These are phyloP conservation scores for Tetracladium maxilliforme DNA, from an alignment of 2,329 filamentous ascomycete genomes.

Conservation along the genomic window DNA sequence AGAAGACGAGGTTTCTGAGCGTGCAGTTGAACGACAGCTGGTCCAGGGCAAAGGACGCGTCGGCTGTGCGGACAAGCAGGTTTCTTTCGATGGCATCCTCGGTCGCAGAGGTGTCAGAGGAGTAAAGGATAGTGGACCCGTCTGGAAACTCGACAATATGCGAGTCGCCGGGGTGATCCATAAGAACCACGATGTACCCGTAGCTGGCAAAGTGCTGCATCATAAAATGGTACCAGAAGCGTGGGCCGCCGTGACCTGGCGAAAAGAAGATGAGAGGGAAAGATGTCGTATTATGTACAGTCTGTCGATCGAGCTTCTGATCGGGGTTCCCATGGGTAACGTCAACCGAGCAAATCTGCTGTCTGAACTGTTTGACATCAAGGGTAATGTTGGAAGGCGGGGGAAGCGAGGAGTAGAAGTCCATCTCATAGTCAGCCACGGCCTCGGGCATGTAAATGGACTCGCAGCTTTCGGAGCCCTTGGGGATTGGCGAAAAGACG, in stretches of 20 bases:
- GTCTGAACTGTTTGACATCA: constrained; percentile 1
- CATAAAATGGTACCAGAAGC: constrained; percentile 14
- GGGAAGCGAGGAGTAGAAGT: constrained; percentile 2
- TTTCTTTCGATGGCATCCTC: too few species aligned
- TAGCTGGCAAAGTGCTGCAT: constrained; percentile 15
- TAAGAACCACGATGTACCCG: constrained; percentile 17
- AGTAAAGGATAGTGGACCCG: too few species aligned
- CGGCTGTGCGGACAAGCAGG: constrained; percentile 7
- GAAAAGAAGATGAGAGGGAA: constrained; percentile 18
- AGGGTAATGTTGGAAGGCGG: too few species aligned
- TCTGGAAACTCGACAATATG: constrained; percentile 17
- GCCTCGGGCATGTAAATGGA: too few species aligned
- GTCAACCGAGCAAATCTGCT: too few species aligned
- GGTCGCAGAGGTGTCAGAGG: too few species aligned
- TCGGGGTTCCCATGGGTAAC: too few species aligned
- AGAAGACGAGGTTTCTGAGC: too few species aligned
- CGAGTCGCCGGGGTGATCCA: constrained; percentile 20
- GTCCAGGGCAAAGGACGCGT: constrained; percentile 11
- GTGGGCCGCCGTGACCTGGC: constrained; percentile 11
- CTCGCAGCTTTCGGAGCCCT: too few species aligned
- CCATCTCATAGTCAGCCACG: constrained; percentile 1
- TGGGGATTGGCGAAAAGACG: constrained; percentile 8
- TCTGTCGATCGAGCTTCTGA: too few species aligned
- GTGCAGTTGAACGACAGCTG: too few species aligned
- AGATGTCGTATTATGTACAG: too few species aligned